phyloP scores from a whole-genome alignment of 2,329 filamentous ascomycete genomes.

The Colletotrichum gigasporum region DNA sequence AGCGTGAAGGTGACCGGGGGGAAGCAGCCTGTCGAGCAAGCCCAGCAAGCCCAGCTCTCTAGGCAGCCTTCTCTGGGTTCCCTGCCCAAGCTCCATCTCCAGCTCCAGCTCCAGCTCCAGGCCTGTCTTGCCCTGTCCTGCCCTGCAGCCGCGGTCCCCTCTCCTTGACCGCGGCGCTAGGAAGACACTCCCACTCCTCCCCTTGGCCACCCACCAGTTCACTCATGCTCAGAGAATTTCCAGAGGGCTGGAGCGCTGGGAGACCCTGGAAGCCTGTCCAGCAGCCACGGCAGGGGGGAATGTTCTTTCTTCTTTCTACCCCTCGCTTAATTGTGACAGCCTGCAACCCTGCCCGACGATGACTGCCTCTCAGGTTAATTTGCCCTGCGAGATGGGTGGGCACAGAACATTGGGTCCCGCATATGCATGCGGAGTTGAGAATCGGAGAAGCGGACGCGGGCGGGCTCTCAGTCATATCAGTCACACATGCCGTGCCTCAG shows the following conservation, averaged over 20 bases:
- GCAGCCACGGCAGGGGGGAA: not conserved
- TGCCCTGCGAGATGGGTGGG: constrained; percentile 5
- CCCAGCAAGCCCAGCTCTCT: not conserved
- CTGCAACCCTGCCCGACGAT: constrained; percentile 20
- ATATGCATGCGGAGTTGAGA: constrained; percentile 16
- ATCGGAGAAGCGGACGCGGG: not conserved
- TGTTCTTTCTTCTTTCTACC: constrained; percentile 13
- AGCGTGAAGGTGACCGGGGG: not conserved
- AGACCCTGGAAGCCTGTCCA: not conserved
- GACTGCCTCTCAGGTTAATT: constrained; percentile 20
- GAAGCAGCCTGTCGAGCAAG: not conserved
- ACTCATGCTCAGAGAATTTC: not conserved
- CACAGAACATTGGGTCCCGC: not conserved
- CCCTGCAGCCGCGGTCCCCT: not conserved
- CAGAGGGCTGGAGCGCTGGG: constrained; percentile 12
- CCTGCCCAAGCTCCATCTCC: not conserved
- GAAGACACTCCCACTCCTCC: not conserved
- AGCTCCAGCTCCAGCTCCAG: no score
- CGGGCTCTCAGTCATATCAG: not conserved
- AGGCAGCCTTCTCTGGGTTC: constrained; percentile 18
- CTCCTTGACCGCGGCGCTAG: not conserved
- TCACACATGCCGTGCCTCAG: not conserved
- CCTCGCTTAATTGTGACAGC: constrained; percentile 26
- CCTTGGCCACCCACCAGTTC: not conserved
- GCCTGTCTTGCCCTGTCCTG: no score